phyloP scores from a whole-genome alignment of 495 filamentous ascomycete genomes.

The Podospora pseudopauciseta region DNA sequence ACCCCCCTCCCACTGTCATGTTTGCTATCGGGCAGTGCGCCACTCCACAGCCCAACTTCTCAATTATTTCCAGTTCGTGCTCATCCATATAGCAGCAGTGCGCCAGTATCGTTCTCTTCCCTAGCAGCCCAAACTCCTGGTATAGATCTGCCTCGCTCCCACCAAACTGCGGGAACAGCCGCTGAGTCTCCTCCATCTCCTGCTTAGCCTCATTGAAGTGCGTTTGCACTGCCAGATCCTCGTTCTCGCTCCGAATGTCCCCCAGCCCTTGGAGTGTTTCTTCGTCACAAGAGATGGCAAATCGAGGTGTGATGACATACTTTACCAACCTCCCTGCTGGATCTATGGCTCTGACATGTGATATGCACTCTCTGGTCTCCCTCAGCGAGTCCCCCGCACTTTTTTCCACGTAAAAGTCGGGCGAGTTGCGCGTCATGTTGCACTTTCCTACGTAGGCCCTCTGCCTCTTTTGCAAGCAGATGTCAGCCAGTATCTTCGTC shows the following conservation, averaged over 20 bases:
- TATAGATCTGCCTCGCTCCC: conserved; percentile 55
- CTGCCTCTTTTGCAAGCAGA: conserved; percentile 55
- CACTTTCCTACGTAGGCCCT: conserved; percentile 64
- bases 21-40: conserved; percentile 64
- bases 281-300: conserved; percentile 57
- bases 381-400: conserved; percentile 46
- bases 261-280: conserved; percentile 54
- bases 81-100: conserved; percentile 60
- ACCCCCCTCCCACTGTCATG: conserved; percentile 57
- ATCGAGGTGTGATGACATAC: conserved; percentile 60
- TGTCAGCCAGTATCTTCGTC: conserved; percentile 56
- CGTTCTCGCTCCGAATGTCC: conserved; percentile 44
- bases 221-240: conserved; percentile 58
- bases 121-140: conserved; percentile 50
- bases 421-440: conserved; percentile 61
- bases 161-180: conserved; percentile 50
- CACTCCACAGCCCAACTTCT: conserved; percentile 51
- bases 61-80: conserved; percentile 48
- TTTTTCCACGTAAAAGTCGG: conserved; percentile 56
- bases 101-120: conserved; percentile 55
- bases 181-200: conserved; percentile 50
- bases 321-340: conserved; percentile 46
- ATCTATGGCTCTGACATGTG: conserved; percentile 42
- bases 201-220: conserved; percentile 60
- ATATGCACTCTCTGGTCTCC: conserved; percentile 53